phyloP scores from a whole-genome alignment of 176 grass and related monocot genomes.

The Oryza punctata region DNA sequence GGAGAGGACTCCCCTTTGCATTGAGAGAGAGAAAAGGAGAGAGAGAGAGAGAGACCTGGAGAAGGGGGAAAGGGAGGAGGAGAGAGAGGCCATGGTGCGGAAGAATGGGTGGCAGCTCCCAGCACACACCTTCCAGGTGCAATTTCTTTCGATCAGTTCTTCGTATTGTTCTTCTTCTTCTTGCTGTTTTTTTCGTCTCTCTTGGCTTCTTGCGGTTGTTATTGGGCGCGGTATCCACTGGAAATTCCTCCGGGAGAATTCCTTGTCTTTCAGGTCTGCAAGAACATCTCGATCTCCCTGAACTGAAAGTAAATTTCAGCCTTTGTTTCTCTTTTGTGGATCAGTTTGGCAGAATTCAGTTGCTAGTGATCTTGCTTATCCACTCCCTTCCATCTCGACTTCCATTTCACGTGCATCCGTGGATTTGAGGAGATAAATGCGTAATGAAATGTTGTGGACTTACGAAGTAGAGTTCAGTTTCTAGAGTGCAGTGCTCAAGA shows the following conservation, averaged over 20 bases:
- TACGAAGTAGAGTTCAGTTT: neutral
- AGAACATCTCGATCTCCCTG: neutral
- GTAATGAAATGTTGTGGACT: neutral
- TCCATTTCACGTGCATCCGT: neutral
- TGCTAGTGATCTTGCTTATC: neutral
- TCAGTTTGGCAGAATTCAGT: constrained; percentile 1
- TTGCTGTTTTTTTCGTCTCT: neutral
- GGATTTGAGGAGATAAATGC: neutral
- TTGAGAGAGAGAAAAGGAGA: neutral
- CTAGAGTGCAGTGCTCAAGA: neutral
- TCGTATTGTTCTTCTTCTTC: neutral
- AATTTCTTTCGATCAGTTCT: neutral
- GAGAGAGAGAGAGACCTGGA: neutral
- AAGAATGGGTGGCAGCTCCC: constrained; percentile 90
- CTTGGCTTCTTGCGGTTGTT: neutral
- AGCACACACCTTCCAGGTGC: constrained; percentile 80
- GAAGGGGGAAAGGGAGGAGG: neutral
- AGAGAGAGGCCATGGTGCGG: constrained; percentile 58
- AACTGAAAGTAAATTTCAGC: neutral
- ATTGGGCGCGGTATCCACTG: neutral
- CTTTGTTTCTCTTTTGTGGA: neutral
- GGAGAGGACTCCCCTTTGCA: neutral
- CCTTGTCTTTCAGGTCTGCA: neutral
- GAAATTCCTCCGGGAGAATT: constrained; percentile 4
- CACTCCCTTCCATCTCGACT: neutral